Evolutionary conservation across 345 rosid genomes (phyloP).

Genomic region (Gossypioides kirkii): DNA sequence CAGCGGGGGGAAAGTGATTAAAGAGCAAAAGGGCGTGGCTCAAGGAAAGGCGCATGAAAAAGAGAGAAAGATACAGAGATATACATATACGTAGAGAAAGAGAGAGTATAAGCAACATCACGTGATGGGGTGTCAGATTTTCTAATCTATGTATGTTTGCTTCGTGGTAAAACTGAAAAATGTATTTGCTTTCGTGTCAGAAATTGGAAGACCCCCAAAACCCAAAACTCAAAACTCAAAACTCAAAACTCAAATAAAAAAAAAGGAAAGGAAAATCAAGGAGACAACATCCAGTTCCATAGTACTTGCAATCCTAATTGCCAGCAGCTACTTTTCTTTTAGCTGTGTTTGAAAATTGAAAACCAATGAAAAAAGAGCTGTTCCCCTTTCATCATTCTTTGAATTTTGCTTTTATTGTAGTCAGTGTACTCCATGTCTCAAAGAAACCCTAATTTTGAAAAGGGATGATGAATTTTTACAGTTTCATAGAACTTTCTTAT

Average conservation of each 20-base stretch:
- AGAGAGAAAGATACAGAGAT: slow-evolving; percentile 4
- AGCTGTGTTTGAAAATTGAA: background rate
- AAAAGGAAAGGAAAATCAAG: background rate
- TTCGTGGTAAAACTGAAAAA: slow-evolving; percentile 3
- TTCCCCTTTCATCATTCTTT: background rate
- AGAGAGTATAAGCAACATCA: slow-evolving; percentile 27
- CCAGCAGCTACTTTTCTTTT: background rate
- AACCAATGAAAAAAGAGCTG: background rate
- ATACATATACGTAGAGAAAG: background rate
- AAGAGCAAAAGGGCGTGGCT: slow-evolving; percentile 40
- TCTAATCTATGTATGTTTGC: slow-evolving; percentile 7
- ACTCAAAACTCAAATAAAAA: background rate
- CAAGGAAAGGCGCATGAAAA: slow-evolving; percentile 12
- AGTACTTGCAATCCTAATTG: background rate
- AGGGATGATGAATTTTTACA: background rate
- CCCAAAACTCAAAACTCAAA: background rate
- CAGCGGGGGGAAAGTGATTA: background rate
- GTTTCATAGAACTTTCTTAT: background rate
- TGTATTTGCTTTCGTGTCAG: background rate
- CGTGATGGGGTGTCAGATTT: slow-evolving; percentile 51
- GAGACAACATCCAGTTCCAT: background rate
- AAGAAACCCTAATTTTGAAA: background rate
- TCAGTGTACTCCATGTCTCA: background rate
- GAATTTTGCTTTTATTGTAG: background rate
- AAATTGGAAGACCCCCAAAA: slow-evolving; percentile 1